These are phyloP conservation scores for Coemansia sp. DNA, from an alignment of 192 early-diverging fungal genomes.

Conservation along the genomic window DNA sequence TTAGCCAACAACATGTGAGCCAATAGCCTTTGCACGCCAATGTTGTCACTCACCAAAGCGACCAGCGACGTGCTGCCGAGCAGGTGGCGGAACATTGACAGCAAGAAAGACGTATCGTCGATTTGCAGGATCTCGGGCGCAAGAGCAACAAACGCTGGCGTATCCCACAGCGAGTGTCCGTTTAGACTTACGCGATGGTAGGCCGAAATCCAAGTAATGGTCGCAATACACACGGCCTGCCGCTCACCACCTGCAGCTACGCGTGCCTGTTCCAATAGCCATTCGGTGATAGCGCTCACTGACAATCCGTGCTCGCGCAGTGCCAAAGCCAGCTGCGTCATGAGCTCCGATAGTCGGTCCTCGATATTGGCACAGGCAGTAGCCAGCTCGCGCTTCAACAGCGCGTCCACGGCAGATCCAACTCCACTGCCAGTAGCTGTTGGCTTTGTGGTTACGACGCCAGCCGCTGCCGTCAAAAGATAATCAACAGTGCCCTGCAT, in stretches of 20 bases:
- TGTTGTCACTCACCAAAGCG: conserved; percentile 10
- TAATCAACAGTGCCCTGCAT: conserved; percentile 6
- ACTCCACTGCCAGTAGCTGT: not conserved
- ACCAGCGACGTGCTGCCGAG: conserved; percentile 15
- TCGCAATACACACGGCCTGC: conserved; percentile 19
- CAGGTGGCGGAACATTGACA: conserved; percentile 39
- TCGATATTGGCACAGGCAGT: conserved; percentile 26
- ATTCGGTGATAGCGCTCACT: conserved; percentile 14
- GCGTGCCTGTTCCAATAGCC: conserved; percentile 22
- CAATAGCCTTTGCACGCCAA: conserved; percentile 30
- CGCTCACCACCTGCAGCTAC: not conserved
- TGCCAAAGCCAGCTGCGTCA: conserved; percentile 8
- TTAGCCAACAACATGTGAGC: conserved; percentile 30
- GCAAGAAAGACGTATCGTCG: conserved; percentile 35
- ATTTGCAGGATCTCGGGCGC: conserved; percentile 38
- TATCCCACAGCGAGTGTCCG: conserved; percentile 41
- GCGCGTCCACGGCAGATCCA: not conserved
- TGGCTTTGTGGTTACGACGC: not conserved
- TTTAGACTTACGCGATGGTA: conserved; percentile 8
- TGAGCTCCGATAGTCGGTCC: conserved; percentile 7
- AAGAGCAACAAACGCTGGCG: conserved; percentile 13
- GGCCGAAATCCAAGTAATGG: conserved; percentile 42
- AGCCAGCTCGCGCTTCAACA: conserved; percentile 5
- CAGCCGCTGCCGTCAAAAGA: not conserved
- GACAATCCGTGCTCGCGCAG: not conserved